A percentile compares a stretch with the other conserved stretches of the same genome.
Conservation (phyloP, 768 basidiomycete species). For the Tulasnella sp. region DNA sequence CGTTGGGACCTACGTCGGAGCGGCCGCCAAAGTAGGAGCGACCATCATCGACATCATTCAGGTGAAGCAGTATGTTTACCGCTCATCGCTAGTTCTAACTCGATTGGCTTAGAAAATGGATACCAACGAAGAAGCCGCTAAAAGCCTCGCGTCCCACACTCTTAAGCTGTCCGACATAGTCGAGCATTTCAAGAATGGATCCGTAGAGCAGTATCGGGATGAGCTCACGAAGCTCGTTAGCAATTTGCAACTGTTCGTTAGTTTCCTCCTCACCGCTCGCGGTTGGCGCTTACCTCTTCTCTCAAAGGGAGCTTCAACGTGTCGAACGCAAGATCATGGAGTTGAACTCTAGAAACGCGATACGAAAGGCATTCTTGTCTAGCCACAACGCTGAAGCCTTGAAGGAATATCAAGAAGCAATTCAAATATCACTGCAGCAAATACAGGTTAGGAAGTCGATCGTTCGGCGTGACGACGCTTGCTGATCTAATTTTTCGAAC, state of each 20-base stretch:
- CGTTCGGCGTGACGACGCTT: not conserved
- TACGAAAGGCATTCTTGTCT: not conserved
- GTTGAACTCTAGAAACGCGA: not conserved
- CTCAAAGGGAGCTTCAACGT: not conserved
- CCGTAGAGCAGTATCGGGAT: not conserved
- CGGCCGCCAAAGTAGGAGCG: not conserved
- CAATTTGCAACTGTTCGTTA: not conserved
- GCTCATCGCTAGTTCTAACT: not conserved
- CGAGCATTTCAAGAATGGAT: not conserved
- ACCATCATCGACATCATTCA: not conserved
- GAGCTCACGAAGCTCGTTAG: not conserved
- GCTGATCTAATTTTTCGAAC: not conserved
- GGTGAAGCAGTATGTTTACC: not conserved
- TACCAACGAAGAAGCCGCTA: not conserved
- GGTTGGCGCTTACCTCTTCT: not conserved
- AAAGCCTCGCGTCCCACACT: not conserved
- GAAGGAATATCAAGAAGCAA: not conserved
- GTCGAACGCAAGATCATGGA: not conserved
- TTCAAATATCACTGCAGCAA: not conserved
- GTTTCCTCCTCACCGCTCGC: not conserved
- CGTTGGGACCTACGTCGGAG: not conserved
- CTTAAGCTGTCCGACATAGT: not conserved
- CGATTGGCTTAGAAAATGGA: not conserved
- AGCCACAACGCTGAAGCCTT: not conserved
- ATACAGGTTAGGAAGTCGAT: not conserved